phyloP scores from a whole-genome alignment of 768 basidiomycete species.

The Termitomyces sp. region DNA sequence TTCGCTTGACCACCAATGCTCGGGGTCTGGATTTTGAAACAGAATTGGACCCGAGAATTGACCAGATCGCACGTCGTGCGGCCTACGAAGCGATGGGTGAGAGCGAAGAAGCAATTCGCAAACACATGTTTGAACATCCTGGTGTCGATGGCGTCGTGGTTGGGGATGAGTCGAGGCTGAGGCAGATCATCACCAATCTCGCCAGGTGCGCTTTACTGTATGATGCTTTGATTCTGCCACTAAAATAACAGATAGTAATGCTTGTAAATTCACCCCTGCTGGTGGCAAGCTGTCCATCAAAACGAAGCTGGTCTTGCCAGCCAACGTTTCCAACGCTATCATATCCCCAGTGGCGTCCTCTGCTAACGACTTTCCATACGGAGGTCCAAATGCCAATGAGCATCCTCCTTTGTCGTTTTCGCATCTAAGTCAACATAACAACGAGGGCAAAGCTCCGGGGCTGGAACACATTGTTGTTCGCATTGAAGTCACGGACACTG shows the following conservation, averaged over 20 bases:
- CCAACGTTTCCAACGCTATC: not conserved
- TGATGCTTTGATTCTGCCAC: not conserved
- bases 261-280: constrained; percentile 74
- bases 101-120: constrained; percentile 35
- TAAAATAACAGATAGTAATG: constrained; percentile 48
- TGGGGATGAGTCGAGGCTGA: constrained; percentile 79
- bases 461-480: constrained; percentile 75
- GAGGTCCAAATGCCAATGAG: constrained; percentile 18
- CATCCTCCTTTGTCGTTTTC: constrained; percentile 36
- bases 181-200: constrained; percentile 83
- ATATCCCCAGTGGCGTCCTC: constrained; percentile 1
- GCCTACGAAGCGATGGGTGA: constrained; percentile 62
- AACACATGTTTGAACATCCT: constrained; percentile 43
- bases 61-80: constrained; percentile 61
- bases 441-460: constrained; percentile 36
- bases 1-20: constrained; percentile 66
- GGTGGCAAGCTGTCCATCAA: constrained; percentile 68
- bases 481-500: constrained; percentile 82
- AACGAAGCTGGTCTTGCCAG: constrained; percentile 56
- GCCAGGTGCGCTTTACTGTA: constrained; percentile 51
- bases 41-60: constrained; percentile 66
- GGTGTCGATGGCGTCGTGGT: constrained; percentile 68
- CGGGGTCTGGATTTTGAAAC: constrained; percentile 65
- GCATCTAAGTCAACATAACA: constrained; percentile 52
- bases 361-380: not conserved